Evolutionary conservation across 2,329 filamentous ascomycete species (phyloP).

Genomic region (Elsinoe perseae): DNA sequence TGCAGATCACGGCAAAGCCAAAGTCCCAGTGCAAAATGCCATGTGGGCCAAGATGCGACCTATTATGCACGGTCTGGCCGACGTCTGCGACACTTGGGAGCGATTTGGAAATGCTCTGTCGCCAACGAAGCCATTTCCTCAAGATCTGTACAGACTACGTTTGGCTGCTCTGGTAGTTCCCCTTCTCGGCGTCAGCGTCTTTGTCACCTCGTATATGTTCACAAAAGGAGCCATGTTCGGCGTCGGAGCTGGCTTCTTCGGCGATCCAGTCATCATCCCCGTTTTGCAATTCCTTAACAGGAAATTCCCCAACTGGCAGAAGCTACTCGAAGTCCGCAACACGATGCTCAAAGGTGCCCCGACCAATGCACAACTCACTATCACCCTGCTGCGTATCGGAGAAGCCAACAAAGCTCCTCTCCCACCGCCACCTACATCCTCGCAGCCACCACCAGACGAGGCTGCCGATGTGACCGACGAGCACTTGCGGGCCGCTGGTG

Average conservation of each 20-base stretch:
- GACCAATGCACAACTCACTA: conserved; percentile 74
- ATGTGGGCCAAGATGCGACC: conserved; percentile 72
- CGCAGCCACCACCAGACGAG: conserved; percentile 40
- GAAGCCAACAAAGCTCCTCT: conserved; percentile 74
- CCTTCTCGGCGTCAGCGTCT: conserved; percentile 36
- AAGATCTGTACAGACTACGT: conserved; percentile 37
- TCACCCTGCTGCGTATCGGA: conserved; percentile 73
- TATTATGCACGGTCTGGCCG: conserved; percentile 58
- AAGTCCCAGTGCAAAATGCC: conserved; percentile 65
- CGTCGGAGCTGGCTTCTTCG: conserved; percentile 70
- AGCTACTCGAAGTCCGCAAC: conserved; percentile 60
- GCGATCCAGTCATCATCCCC: conserved; percentile 61
- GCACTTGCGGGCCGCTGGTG: conserved; percentile 45
- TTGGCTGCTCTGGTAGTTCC: conserved; percentile 41
- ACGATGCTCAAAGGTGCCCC: conserved; percentile 73
- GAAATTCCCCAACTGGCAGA: conserved; percentile 64
- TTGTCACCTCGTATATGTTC: conserved; percentile 45
- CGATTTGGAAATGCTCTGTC: conserved; percentile 52
- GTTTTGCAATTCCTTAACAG: conserved; percentile 53
- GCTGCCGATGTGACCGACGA: conserved; percentile 44
- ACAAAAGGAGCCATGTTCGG: conserved; percentile 59
- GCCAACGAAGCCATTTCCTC: conserved; percentile 42
- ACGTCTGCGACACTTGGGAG: conserved; percentile 56
- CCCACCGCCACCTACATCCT: conserved; percentile 49
- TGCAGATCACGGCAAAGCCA: conserved; percentile 62